Conservation (phyloP, 2,329 filamentous ascomycete species). For the Aspergillus sp. region DNA sequence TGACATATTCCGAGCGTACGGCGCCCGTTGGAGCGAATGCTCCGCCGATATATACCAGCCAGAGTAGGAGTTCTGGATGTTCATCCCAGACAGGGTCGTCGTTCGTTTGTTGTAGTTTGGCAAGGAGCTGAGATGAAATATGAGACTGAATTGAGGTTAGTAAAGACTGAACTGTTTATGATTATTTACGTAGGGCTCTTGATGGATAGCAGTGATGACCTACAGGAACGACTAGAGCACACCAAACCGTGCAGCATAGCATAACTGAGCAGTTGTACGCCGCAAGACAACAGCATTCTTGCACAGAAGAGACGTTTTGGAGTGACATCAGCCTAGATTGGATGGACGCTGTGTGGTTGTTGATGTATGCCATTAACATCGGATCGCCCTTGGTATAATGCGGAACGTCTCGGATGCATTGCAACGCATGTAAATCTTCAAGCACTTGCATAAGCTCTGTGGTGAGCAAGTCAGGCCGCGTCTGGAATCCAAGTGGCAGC, state of each 20-base stretch:
- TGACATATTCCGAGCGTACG: neutral
- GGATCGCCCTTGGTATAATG: neutral
- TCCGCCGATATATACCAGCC: slow-evolving; percentile 2
- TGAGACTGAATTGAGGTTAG: neutral
- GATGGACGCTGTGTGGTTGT: slow-evolving; percentile 4
- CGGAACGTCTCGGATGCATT: slow-evolving; percentile 1
- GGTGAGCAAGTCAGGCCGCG: neutral
- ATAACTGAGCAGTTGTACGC: slow-evolving; percentile 3
- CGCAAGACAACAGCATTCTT: slow-evolving; percentile 4
- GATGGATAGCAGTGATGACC: neutral
- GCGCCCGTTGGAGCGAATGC: neutral
- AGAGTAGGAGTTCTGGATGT: neutral
- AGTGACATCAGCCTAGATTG: neutral
- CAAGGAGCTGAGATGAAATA: neutral
- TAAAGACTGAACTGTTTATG: neutral
- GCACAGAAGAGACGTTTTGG: neutral
- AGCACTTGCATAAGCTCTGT: neutral
- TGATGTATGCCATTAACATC: neutral
- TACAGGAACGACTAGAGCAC: slow-evolving; percentile 6
- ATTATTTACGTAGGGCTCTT: neutral
- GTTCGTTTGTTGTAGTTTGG: neutral
- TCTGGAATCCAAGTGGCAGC: neutral
- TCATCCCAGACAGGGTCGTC: neutral
- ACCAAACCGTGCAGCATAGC: slow-evolving; percentile 7
- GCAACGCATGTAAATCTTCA: slow-evolving; percentile 1